Conservation (phyloP, 371 early-diverging fungal species). For the Mortierella sp. region DNA sequence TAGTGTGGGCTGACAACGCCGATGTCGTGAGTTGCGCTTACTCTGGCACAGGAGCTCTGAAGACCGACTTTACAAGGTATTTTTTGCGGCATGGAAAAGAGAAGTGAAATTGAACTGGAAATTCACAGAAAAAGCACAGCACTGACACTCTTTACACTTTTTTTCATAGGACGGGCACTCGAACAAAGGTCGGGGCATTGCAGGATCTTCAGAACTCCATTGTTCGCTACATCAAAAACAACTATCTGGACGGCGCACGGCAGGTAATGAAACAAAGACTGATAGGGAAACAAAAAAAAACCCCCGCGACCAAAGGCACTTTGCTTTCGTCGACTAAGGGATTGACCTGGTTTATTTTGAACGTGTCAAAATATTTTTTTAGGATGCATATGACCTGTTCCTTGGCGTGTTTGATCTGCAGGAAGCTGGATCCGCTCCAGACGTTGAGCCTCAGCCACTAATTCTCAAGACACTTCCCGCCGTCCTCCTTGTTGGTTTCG, state of each 20-base stretch:
- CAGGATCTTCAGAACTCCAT: constrained; percentile 88
- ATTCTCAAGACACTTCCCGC: constrained; percentile 34
- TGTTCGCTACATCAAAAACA: constrained; percentile 91
- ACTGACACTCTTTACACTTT: neutral
- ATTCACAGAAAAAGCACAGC: too few relatives aligned
- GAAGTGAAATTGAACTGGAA: neutral
- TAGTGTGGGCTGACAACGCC: constrained; percentile 88
- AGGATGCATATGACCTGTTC: constrained; percentile 57
- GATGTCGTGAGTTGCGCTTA: constrained; percentile 96
- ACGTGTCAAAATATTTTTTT: neutral
- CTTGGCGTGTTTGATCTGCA: constrained; percentile 44
- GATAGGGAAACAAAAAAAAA: neutral
- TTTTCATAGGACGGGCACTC: constrained; percentile 79
- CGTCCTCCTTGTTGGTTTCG: constrained; percentile 28
- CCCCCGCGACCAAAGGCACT: neutral
- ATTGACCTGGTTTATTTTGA: neutral
- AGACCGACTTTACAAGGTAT: constrained; percentile 95
- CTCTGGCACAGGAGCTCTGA: constrained; percentile 98
- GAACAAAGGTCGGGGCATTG: constrained; percentile 87
- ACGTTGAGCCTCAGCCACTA: constrained; percentile 35
- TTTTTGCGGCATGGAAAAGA: neutral
- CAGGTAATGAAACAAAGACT: constrained; percentile 66
- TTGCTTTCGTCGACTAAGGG: too few relatives aligned
- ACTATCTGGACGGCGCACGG: constrained; percentile 92
- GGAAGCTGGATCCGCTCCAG: constrained; percentile 26